These are phyloP conservation scores for Quercus tomentella DNA, from an alignment of 331 rosid genomes.

Conservation along the genomic window DNA sequence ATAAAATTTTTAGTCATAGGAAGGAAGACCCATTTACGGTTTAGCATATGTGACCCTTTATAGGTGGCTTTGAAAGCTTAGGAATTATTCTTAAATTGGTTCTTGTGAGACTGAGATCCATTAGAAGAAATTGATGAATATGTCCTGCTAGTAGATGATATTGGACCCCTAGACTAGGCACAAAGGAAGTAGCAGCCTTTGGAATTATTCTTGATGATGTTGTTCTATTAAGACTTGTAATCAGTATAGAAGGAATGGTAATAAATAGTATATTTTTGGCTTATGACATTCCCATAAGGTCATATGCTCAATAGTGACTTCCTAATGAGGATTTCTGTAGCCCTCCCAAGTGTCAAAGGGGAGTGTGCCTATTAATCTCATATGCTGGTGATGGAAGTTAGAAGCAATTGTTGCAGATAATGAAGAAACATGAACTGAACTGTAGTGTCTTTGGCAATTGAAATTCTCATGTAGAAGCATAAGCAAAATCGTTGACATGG, in stretches of 20 bases:
- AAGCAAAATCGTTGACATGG: too few species aligned
- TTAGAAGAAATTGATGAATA: neutral
- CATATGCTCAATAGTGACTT: neutral
- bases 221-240: neutral
- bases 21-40: neutral
- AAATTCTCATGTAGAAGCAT: too few species aligned
- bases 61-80: neutral
- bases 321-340: conserved; percentile 1
- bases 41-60: neutral
- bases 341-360: neutral
- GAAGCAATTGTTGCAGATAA: neutral
- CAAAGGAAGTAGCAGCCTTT: neutral
- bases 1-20: neutral
- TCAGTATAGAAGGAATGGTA: neutral
- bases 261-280: neutral
- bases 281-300: neutral
- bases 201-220: neutral
- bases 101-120: neutral
- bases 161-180: neutral
- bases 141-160: neutral
- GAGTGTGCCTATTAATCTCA: neutral
- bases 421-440: neutral
- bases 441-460: too few species aligned
- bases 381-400: neutral
- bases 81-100: neutral